Percentiles rank a stretch among this genome's conserved stretches.
Evolutionary conservation across 441 rosid species (phyloP).

Genomic region (Syzygium malaccense): DNA sequence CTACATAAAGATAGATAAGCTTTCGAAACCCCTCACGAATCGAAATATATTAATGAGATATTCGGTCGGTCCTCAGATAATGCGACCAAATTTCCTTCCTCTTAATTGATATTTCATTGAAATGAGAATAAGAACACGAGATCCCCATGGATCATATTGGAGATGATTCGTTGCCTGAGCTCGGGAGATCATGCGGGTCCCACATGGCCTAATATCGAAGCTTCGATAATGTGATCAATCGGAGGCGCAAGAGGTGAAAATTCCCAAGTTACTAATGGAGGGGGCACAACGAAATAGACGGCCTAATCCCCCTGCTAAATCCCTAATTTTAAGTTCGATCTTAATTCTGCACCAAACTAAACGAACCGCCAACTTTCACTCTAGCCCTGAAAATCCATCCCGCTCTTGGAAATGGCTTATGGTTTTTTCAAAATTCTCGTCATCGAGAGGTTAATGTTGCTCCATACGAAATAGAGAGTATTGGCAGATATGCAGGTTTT

Average conservation of each 20-base stretch:
- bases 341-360: accelerated
- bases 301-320: not conserved
- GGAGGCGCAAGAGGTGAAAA: not conserved
- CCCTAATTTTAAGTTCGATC: not conserved
- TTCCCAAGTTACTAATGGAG: not conserved
- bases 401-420: accelerated
- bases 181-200: not conserved
- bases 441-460: accelerated
- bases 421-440: accelerated
- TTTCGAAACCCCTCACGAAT: not conserved
- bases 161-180: not conserved
- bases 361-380: not conserved
- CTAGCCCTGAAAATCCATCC: accelerated
- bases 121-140: not conserved
- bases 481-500: accelerated
- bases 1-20: not conserved
- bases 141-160: no score
- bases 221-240: not conserved
- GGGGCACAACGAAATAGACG: not conserved
- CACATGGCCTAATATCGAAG: accelerated
- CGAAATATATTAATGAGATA: not conserved
- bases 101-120: not conserved
- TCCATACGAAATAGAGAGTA: accelerated
- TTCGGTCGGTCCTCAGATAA: accelerated
- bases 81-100: not conserved